phyloP scores from a whole-genome alignment of 257 asterid species.

The Penstemon eatonii region DNA sequence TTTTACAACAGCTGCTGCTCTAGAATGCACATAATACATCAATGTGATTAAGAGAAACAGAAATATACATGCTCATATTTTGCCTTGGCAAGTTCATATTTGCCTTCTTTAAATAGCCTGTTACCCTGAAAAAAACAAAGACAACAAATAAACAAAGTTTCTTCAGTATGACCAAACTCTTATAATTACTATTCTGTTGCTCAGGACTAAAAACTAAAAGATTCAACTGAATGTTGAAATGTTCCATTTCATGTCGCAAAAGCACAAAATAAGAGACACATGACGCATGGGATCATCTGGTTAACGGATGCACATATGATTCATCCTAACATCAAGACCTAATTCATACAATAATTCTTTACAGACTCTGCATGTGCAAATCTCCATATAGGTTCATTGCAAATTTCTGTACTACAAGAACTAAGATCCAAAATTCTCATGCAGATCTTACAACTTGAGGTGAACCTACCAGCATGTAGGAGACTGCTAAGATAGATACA shows the following conservation, averaged over 20 bases:
- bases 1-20: neutral
- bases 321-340: neutral
- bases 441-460: neutral
- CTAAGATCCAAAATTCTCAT: neutral
- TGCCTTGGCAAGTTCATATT: conserved; percentile 92
- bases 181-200: neutral
- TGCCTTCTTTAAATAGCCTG: conserved; percentile 95
- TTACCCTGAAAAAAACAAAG: conserved; percentile 78
- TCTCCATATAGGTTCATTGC: conserved; percentile 7
- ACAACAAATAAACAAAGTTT: conserved; percentile 17
- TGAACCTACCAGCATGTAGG: neutral
- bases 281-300: conserved; percentile 5
- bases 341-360: neutral
- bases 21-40: conserved; percentile 18
- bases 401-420: neutral
- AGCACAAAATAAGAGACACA: conserved; percentile 13
- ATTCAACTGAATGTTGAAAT: neutral
- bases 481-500: neutral
- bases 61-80: conserved; percentile 79
- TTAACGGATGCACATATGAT: neutral
- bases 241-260: neutral
- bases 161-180: conserved; percentile 15
- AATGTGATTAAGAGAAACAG: conserved; percentile 26
- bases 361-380: neutral
- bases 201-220: conserved; percentile 1